Evolutionary conservation across 148 eudicot genomes (phyloP).

Genomic region (Rhododendron molle): DNA sequence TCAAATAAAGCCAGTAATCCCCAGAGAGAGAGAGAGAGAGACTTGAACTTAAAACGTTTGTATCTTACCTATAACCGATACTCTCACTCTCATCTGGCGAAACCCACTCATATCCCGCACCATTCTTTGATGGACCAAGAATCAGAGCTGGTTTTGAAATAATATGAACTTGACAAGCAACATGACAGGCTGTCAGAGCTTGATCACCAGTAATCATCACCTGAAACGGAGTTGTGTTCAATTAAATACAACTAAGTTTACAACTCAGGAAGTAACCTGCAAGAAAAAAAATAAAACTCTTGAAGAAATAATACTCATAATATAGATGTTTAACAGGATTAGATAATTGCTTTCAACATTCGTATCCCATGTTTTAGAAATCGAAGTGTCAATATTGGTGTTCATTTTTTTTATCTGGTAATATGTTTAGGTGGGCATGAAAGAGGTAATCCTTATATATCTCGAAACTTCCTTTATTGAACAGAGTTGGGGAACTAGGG

Average conservation of each 20-base stretch:
- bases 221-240: slow-evolving; percentile 21
- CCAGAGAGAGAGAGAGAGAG: not conserved
- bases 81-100: slow-evolving; percentile 85
- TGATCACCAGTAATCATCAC: slow-evolving; percentile 98
- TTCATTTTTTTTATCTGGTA: not conserved
- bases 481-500: not conserved
- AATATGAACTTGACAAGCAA: slow-evolving; percentile 93
- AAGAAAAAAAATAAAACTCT: not conserved
- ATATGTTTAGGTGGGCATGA: not conserved
- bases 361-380: not conserved
- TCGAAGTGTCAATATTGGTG: not conserved
- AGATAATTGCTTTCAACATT: not conserved
- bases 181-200: slow-evolving; percentile 98
- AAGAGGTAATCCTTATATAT: not conserved
- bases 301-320: not conserved
- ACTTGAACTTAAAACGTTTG: not conserved
- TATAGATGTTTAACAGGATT: not conserved
- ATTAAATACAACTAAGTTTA: not conserved
- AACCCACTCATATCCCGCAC: slow-evolving; percentile 66
- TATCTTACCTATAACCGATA: slow-evolving; percentile 50
- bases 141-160: slow-evolving; percentile 73
- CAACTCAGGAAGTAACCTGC: not conserved
- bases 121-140: slow-evolving; percentile 37
- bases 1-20: not conserved
- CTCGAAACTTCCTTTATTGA: not conserved